phyloP scores from a whole-genome alignment of 768 basidiomycete genomes.

The Asterophora parasitica region DNA sequence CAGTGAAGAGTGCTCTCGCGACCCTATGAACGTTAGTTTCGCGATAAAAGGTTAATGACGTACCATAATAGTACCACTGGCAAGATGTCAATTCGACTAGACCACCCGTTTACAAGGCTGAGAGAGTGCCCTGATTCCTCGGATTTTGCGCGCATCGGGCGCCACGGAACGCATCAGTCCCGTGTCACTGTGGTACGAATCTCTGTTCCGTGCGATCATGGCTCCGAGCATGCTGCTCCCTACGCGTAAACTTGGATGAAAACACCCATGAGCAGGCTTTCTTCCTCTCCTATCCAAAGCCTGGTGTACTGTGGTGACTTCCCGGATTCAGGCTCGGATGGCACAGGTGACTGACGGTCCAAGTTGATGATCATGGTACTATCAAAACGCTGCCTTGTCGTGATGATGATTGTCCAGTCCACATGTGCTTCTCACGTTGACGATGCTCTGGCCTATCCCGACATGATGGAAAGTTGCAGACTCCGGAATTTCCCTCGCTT shows the following conservation, averaged over 20 bases:
- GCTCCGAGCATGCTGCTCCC: not conserved
- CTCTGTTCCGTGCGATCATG: too few species aligned
- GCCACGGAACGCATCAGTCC: too few species aligned
- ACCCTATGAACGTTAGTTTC: too few species aligned
- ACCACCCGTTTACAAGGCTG: not conserved
- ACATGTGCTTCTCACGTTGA: constrained; percentile 17
- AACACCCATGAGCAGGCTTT: not conserved
- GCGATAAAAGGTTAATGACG: too few species aligned
- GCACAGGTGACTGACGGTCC: not conserved
- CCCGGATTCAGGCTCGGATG: constrained; percentile 10
- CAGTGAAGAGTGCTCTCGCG: too few species aligned
- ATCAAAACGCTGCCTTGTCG: not conserved
- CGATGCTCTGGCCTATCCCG: constrained; percentile 15
- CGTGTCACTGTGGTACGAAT: too few species aligned
- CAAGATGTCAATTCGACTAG: too few species aligned
- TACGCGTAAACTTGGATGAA: not conserved
- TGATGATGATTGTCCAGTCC: constrained; percentile 11
- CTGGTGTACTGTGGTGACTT: constrained; percentile 2
- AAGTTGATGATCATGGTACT: not conserved
- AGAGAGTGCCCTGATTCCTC: not conserved
- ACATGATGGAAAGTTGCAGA: constrained; percentile 18
- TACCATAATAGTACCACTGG: too few species aligned
- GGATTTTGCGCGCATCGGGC: not conserved
- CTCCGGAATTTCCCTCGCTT: constrained; percentile 24
- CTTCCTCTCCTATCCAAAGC: not conserved